Base-by-base conservation (phyloP, 352 stramenopile species). In the Globisporangium solare region DNA sequence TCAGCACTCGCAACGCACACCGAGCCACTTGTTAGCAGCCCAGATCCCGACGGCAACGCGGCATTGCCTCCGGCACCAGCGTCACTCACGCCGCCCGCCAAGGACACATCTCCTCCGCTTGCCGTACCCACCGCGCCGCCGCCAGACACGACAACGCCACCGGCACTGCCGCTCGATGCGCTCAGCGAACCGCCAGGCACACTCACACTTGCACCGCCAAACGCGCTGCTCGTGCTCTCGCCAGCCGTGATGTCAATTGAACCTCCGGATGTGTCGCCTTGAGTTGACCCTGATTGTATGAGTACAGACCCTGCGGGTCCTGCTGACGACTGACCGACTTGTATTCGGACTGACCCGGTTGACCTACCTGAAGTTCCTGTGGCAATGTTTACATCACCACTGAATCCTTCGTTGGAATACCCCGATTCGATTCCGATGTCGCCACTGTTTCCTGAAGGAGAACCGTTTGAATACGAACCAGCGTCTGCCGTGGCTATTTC, bases 401-500 rank as follows among this genome's bases (percentile, higher is more conserved):
- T 76, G 45, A 21, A 51, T 37, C 61, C 76, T 32, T 58, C 54
- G 31, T 51, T 62, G n/a, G 72, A 70, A 3, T 47, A 73, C 15
- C 71, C 71, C 4, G 68, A 70, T 58, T 68, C 66, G 51, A 80
- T 67, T 21, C 32, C 60, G 17, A 80, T 67, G 50, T 64, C 53
- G 20, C 71, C 71, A 21, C 68, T 76, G 39, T 48, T 71, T 11
- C 66, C 61, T 47, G 35, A 54, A 48, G 67, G 42, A 20, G 58
- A 71, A 50, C 64, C 71, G 20, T 76, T 73, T n/a, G 43, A 48
- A 31, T 76, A 79, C 14, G 68, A 71, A 24, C 71, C 74, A 15
- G 61, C 56, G 47, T 75, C 67, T 49, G 76, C 73, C 47, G 73
- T 83, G 2, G 73, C 53, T 17, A 89, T 71, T 6, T 68, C 60